Percentiles rank a stretch among this genome's conserved stretches.
These are phyloP conservation scores for Vitis cinerea DNA, from an alignment of 164 flowering plant species.

Conservation along the genomic window DNA sequence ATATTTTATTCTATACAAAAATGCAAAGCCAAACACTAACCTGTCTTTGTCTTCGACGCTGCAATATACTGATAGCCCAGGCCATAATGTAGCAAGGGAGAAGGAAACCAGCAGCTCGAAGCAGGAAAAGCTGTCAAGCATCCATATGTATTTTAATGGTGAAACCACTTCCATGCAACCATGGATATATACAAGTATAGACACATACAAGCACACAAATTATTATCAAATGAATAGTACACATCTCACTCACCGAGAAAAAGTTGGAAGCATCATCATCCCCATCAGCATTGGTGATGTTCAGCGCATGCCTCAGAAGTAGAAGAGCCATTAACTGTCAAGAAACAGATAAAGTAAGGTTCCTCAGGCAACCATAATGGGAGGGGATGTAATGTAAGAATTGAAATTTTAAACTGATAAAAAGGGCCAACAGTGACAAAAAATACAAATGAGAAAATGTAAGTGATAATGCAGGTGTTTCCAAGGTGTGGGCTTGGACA, in stretches of 20 bases:
- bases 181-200: not conserved
- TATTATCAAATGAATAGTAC: not conserved
- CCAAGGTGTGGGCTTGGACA: not conserved
- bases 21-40: slow-evolving; percentile 5
- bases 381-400: not conserved
- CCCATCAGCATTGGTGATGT: slow-evolving; percentile 48
- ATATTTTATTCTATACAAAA: not conserved
- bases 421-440: not conserved
- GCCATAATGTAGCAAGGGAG: slow-evolving; percentile 90
- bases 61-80: slow-evolving; percentile 81
- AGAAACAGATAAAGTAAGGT: slow-evolving; percentile 1
- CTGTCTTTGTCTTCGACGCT: slow-evolving; percentile 75
- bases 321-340: slow-evolving; percentile 77
- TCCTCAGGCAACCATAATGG: not conserved
- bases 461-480: too few relatives aligned
- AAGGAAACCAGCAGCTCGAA: slow-evolving; percentile 79
- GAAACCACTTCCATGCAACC: slow-evolving; percentile 1
- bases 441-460: not conserved
- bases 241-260: slow-evolving; percentile 59
- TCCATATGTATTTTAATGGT: slow-evolving; percentile 5
- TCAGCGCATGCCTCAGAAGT: slow-evolving; percentile 70
- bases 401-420: not conserved
- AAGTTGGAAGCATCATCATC: slow-evolving; percentile 66
- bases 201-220: not conserved
- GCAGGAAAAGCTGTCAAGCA: slow-evolving; percentile 64